phyloP scores from a whole-genome alignment of 495 filamentous ascomycete genomes.

The Aspergillus sclerotioniger region DNA sequence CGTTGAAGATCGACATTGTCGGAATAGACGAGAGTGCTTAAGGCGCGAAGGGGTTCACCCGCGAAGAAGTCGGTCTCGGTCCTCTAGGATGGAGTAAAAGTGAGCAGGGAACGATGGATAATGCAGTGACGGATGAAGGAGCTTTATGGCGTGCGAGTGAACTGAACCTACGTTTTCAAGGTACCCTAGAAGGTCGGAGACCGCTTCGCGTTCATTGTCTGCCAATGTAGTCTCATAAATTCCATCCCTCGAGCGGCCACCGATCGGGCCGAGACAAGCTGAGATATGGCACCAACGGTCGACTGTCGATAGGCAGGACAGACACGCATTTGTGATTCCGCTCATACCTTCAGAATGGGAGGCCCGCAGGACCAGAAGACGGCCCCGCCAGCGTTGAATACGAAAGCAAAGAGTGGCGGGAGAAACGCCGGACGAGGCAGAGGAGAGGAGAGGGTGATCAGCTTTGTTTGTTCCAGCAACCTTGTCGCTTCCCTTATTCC shows the following conservation, averaged over 20 bases:
- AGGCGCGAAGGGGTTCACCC: conserved; percentile 89
- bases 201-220: conserved; percentile 95
- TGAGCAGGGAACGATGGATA: conserved; percentile 16
- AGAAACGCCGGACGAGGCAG: conserved; percentile 8
- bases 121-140: not conserved
- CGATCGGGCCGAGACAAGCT: conserved; percentile 42
- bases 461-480: not conserved
- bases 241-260: conserved; percentile 86
- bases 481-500: not conserved
- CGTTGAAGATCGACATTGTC: conserved; percentile 98
- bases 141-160: not conserved
- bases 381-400: conserved; percentile 27
- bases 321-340: conserved; percentile 43
- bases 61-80: conserved; percentile 97
- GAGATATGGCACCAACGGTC: conserved; percentile 51
- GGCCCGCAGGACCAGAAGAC: conserved; percentile 30
- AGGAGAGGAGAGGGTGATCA: conserved; percentile 1
- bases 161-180: conserved; percentile 79
- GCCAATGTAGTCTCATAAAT: conserved; percentile 93
- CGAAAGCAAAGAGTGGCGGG: conserved; percentile 17
- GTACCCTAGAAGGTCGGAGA: conserved; percentile 91
- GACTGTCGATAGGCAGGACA: conserved; percentile 43
- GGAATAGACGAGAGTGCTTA: conserved; percentile 95
- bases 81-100: conserved; percentile 54
- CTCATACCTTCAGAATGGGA: conserved; percentile 36